Conservation (phyloP, 2,329 filamentous ascomycete species). For the Epichloe aotearoae region DNA sequence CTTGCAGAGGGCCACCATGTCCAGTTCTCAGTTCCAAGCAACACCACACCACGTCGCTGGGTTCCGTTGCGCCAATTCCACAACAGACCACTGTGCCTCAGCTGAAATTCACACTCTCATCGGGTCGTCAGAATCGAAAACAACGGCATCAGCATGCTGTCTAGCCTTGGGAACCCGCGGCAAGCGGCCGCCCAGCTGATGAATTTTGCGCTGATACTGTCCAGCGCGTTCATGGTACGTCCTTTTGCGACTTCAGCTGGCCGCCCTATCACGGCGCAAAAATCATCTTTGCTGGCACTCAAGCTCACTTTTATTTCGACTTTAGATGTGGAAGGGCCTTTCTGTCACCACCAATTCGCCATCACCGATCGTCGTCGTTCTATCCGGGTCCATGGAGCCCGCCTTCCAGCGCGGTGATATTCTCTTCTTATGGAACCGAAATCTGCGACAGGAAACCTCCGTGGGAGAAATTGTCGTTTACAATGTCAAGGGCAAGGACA, state of each 20-base stretch:
- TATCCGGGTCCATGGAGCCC: slow-evolving; percentile 74
- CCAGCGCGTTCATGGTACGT: slow-evolving; percentile 75
- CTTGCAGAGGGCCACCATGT: slow-evolving; percentile 14
- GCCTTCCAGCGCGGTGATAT: slow-evolving; percentile 70
- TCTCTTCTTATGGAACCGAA: slow-evolving; percentile 65
- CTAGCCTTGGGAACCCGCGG: slow-evolving; percentile 59
- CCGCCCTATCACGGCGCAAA: background rate
- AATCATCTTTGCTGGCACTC: too few species aligned
- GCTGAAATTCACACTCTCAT: background rate
- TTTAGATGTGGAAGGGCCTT: slow-evolving; percentile 72
- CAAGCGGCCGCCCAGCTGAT: slow-evolving; percentile 71
- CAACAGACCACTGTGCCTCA: background rate
- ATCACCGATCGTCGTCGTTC: slow-evolving; percentile 70
- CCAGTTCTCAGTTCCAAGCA: slow-evolving; percentile 8
- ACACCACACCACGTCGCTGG: background rate
- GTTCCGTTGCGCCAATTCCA: background rate
- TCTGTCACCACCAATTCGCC: slow-evolving; percentile 64
- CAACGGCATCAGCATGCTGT: slow-evolving; percentile 41
- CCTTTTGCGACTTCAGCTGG: background rate
- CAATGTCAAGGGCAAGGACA: slow-evolving; percentile 86
- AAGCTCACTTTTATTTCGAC: background rate
- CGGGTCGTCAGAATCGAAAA: background rate
- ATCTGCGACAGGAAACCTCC: slow-evolving; percentile 39
- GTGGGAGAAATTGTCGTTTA: slow-evolving; percentile 49
- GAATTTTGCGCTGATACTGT: slow-evolving; percentile 83